Percentiles rank a stretch among this genome's conserved stretches.
Evolutionary conservation across 495 filamentous ascomycete genomes (phyloP).

Genomic region (Cercophora samala): DNA sequence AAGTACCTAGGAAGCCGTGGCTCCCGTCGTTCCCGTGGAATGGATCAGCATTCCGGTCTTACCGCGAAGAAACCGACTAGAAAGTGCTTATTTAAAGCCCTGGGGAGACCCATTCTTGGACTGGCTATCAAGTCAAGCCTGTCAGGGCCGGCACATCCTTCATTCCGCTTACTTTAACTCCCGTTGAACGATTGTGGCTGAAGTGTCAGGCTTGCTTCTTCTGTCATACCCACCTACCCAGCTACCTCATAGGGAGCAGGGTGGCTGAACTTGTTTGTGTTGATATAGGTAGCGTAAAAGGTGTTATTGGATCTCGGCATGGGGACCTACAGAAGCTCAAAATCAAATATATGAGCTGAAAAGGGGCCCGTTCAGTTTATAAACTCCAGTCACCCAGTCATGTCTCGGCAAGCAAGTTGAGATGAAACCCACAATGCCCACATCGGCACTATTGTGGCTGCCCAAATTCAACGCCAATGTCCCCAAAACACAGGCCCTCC

Average conservation of each 20-base stretch:
- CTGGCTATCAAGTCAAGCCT: too few species aligned
- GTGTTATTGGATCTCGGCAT: too few species aligned
- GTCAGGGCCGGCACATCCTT: neutral
- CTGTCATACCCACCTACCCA: too few species aligned
- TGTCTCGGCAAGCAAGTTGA: too few species aligned
- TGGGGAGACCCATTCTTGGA: too few species aligned
- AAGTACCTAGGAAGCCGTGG: neutral
- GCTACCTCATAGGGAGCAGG: too few species aligned
- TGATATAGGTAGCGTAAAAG: too few species aligned
- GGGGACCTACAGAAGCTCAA: too few species aligned
- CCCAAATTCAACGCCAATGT: neutral
- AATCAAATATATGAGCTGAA: neutral
- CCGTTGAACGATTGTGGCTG: neutral
- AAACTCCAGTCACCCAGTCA: too few species aligned
- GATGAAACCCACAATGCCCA: neutral
- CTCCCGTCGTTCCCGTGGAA: neutral
- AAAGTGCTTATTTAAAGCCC: neutral
- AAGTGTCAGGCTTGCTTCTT: too few species aligned
- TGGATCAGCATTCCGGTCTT: constrained; percentile 3
- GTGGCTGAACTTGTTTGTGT: too few species aligned
- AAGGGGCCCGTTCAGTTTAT: neutral
- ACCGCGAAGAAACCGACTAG: neutral
- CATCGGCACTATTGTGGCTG: neutral
- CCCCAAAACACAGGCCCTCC: neutral
- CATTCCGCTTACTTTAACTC: neutral